Evolutionary conservation across 2,329 filamentous ascomycete species (phyloP).

Genomic region (Botryotinia narcissicola): DNA sequence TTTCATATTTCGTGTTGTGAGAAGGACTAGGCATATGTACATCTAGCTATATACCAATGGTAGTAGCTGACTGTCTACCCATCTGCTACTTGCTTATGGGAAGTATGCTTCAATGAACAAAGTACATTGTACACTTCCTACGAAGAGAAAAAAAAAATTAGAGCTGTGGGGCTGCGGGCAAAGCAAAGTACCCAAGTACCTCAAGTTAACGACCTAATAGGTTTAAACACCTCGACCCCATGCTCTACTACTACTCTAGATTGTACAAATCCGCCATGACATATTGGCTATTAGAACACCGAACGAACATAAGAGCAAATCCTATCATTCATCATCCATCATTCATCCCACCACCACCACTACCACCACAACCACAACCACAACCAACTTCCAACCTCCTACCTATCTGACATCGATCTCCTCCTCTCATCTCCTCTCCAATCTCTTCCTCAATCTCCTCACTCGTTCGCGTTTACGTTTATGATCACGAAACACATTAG

Average conservation of each 20-base stretch:
- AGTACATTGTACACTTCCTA: background rate
- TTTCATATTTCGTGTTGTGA: background rate
- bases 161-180: conserved; percentile 2
- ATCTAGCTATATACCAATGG: background rate
- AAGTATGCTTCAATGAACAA: background rate
- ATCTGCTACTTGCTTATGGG: background rate
- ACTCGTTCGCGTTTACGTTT: background rate
- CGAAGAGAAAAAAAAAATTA: background rate
- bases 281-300: background rate
- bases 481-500: background rate
- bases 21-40: background rate
- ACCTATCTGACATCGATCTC: background rate
- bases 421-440: background rate
- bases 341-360: background rate
- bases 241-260: conserved; percentile 1
- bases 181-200: conserved; percentile 6
- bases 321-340: conserved; percentile 3
- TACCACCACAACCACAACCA: background rate
- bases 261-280: conserved; percentile 16
- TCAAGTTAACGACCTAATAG: conserved; percentile 6
- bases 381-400: background rate
- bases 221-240: conserved; percentile 10
- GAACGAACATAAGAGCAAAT: conserved; percentile 12
- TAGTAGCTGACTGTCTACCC: background rate
- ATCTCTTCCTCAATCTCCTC: background rate